Base-by-base conservation (phyloP, 768 basidiomycete genomes). In the Candolleomyces efflorescens region DNA sequence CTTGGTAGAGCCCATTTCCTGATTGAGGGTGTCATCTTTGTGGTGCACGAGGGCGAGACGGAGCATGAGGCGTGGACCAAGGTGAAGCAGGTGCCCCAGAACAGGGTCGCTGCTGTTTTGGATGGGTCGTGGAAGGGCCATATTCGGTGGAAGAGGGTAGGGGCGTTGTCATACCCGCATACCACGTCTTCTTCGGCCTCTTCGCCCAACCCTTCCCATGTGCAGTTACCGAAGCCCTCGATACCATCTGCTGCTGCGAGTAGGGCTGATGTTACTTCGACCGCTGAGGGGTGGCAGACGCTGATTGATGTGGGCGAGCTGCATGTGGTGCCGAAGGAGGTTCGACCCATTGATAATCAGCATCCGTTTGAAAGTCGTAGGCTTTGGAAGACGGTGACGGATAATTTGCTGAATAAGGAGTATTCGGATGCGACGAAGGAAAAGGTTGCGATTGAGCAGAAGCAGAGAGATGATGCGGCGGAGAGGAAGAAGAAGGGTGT, bases 391-490 rank as follows among this genome's bases (percentile, higher is more conserved):
- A 80, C 69, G 54, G 91, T 98, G 20, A 96, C 95, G 52, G 78
- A 73, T 46, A 76, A 81, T 58, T 72, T 98, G 56, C 50, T 90
- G 45, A 81, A 75, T 67, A 98, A 97, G 81, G 90, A 95, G 67
- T 99, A 82, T 72, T 80, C 82, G 22, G 92, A 95, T 43, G 97
- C 97, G 53, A 98, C 93, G 57, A 90, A 81, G 77, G 83, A 89
- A 75, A 99, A 99, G 79, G 82, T 94, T 53, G 71, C 72, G 4
- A 96, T 99, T 56, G 97, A 99, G 74, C 96, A 98, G 80, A 82
- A 69, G 67, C 97, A 98, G 78, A 77, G 97, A 52, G 94, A 98
- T 59, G 82, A 85, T 32, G 91, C 94, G 5, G 89, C 87, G 11
- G 91, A 93, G 69, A 79, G 93, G 73, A 95, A 92, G 78, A 82